Conservation (phyloP, 2,329 filamentous ascomycete genomes). For the Albophoma yamanashiensis region DNA sequence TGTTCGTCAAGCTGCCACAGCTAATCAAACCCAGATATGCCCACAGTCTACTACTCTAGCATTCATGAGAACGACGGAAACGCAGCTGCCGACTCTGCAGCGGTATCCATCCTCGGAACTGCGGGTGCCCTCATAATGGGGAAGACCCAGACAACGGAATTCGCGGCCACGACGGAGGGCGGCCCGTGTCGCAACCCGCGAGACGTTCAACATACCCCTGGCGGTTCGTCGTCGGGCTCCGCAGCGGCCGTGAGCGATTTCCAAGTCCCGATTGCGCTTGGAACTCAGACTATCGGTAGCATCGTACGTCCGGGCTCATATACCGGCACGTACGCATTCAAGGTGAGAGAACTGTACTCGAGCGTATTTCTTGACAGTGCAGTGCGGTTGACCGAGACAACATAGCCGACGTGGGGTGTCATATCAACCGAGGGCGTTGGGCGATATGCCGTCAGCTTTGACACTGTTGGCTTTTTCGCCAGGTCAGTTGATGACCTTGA, state of each 20-base stretch:
- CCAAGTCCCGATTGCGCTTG: conserved; percentile 49
- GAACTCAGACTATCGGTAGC: conserved; percentile 57
- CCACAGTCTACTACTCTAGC: conserved; percentile 43
- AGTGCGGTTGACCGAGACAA: not conserved
- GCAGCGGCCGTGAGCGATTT: conserved; percentile 55
- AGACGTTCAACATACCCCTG: conserved; percentile 51
- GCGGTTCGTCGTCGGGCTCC: conserved; percentile 58
- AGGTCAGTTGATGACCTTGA: conserved; percentile 47
- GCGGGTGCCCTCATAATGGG: conserved; percentile 45
- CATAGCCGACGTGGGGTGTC: conserved; percentile 48
- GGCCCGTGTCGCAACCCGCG: conserved; percentile 54
- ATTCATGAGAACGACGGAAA: conserved; percentile 35
- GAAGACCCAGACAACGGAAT: conserved; percentile 49
- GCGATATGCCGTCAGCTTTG: conserved; percentile 45
- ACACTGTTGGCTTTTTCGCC: conserved; percentile 52
- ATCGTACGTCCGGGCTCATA: conserved; percentile 54
- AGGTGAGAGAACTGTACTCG: conserved; percentile 15
- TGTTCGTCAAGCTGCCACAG: not conserved
- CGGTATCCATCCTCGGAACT: conserved; percentile 37
- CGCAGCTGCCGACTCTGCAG: conserved; percentile 38
- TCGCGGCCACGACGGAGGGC: conserved; percentile 44
- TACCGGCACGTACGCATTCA: conserved; percentile 54
- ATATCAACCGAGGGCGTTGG: conserved; percentile 52
- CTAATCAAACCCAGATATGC: conserved; percentile 34
- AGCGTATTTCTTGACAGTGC: too few species aligned